Evolutionary conservation across 2,329 filamentous ascomycete genomes (phyloP).

Genomic region (Rhinocladiella similis): DNA sequence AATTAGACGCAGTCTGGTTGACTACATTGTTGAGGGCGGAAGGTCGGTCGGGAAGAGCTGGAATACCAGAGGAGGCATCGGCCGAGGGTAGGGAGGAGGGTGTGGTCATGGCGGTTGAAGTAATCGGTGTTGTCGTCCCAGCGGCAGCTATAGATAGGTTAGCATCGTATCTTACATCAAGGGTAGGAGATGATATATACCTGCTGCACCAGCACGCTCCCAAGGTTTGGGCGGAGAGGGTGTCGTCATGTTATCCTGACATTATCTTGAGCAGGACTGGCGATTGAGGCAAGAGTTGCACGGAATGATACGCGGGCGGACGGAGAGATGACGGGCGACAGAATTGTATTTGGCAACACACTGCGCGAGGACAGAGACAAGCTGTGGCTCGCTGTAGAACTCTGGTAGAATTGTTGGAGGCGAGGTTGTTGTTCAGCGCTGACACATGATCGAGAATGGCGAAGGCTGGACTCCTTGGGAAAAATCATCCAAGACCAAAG

Average conservation of each 20-base stretch:
- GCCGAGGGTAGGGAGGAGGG: conserved; percentile 40
- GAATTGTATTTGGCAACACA: background rate
- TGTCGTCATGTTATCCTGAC: conserved; percentile 50
- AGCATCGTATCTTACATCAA: conserved; percentile 1
- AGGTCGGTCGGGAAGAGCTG: conserved; percentile 78
- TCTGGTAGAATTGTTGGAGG: background rate
- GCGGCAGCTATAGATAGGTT: conserved; percentile 19
- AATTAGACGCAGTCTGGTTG: conserved; percentile 84
- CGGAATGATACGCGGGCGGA: background rate
- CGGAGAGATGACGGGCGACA: background rate
- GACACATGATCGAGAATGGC: background rate
- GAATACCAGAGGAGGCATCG: conserved; percentile 48
- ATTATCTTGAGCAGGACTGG: conserved; percentile 7
- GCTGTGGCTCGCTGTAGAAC: background rate
- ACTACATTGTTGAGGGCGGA: conserved; percentile 75
- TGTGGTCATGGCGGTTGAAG: conserved; percentile 39
- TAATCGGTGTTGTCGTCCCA: conserved; percentile 20
- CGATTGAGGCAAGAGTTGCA: background rate
- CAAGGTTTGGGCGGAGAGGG: conserved; percentile 94
- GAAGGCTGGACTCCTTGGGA: background rate
- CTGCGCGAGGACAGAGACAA: background rate
- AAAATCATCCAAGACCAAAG: background rate
- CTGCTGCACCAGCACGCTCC: conserved; percentile 71
- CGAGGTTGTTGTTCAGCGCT: background rate
- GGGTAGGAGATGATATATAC: conserved; percentile 39